phyloP scores from a whole-genome alignment of 2,329 filamentous ascomycete species.

The Dothideomycetidae sp. region DNA sequence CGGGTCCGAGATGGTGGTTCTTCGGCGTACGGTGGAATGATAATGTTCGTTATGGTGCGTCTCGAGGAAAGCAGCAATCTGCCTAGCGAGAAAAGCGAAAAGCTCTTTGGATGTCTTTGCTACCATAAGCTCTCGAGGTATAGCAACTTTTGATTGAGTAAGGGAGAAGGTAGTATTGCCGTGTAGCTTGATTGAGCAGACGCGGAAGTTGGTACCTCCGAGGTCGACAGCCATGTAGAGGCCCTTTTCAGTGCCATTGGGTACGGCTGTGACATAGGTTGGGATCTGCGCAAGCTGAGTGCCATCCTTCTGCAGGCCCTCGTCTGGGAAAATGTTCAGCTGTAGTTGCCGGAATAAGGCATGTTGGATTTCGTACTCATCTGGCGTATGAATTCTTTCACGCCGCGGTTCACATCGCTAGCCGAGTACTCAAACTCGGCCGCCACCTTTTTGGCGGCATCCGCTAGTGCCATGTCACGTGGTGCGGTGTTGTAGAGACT shows the following conservation, averaged over 20 bases:
- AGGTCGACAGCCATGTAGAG: constrained; percentile 93
- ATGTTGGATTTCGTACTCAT: constrained; percentile 46
- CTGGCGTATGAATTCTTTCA: constrained; percentile 73
- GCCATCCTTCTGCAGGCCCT: constrained; percentile 65
- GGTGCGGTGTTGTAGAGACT: constrained; percentile 13
- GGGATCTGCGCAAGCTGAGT: constrained; percentile 89
- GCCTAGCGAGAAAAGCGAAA: constrained; percentile 82
- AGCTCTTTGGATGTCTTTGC: constrained; percentile 75
- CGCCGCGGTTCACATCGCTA: constrained; percentile 62
- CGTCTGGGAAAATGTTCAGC: constrained; percentile 51
- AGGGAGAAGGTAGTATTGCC: constrained; percentile 92
- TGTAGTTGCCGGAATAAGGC: not conserved
- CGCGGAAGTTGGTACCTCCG: constrained; percentile 96
- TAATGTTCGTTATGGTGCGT: constrained; percentile 84
- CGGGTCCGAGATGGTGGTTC: constrained; percentile 44
- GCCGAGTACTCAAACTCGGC: constrained; percentile 74
- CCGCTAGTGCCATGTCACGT: constrained; percentile 39
- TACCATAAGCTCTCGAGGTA: constrained; percentile 80
- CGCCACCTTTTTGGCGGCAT: constrained; percentile 67
- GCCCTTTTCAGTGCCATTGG: constrained; percentile 96
- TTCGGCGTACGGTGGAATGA: constrained; percentile 45
- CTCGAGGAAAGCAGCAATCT: constrained; percentile 78
- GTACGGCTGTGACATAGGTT: constrained; percentile 88
- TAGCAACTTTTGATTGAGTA: constrained; percentile 81
- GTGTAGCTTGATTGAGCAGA: constrained; percentile 87